Conservation (phyloP, 2,329 filamentous ascomycete genomes). For the Alternaria postmessia region DNA sequence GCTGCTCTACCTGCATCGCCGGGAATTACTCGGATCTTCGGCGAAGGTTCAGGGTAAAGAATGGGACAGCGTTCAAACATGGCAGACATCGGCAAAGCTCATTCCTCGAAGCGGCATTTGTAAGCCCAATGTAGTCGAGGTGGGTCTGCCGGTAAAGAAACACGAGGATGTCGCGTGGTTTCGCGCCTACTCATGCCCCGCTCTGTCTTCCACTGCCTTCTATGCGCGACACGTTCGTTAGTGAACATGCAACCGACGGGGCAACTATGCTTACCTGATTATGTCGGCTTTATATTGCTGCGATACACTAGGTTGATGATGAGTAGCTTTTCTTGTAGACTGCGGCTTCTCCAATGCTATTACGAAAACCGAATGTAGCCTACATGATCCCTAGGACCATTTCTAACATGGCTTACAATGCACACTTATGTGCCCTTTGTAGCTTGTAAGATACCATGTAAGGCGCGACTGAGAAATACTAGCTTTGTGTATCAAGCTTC, state of each 20-base stretch:
- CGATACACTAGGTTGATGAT: background rate
- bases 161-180: slow-evolving; percentile 9
- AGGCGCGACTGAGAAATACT: background rate
- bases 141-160: slow-evolving; percentile 10
- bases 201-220: slow-evolving; percentile 12
- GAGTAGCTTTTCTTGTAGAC: background rate
- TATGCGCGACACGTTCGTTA: background rate
- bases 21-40: slow-evolving; percentile 6
- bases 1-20: background rate
- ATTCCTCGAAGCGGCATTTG: slow-evolving; percentile 7
- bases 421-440: background rate
- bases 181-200: slow-evolving; percentile 7
- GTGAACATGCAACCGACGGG: background rate
- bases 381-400: background rate
- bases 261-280: background rate
- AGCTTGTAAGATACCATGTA: background rate
- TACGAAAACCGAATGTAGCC: background rate
- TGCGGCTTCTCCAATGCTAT: background rate
- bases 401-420: background rate
- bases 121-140: slow-evolving; percentile 8
- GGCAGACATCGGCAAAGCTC: background rate
- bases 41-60: background rate
- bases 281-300: background rate
- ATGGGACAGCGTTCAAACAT: background rate
- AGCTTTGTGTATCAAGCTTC: background rate